Percentiles rank a stretch among this genome's conserved stretches.
These are phyloP conservation scores for Coemansia sp. DNA, from an alignment of 192 early-diverging fungal species.

Conservation along the genomic window DNA sequence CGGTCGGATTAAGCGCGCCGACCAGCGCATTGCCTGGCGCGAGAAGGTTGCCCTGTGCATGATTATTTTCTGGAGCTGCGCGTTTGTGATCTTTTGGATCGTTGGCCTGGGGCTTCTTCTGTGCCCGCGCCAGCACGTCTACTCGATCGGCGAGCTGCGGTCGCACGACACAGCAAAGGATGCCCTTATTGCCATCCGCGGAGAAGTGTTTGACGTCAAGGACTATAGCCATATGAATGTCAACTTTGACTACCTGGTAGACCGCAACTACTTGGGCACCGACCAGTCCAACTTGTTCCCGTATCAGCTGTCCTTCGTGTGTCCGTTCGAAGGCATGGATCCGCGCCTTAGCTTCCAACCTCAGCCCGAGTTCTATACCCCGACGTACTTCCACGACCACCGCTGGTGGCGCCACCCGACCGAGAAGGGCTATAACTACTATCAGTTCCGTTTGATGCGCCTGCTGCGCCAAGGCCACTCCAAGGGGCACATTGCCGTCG, in stretches of 20 bases:
- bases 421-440: conserved; percentile 69
- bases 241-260: conserved; percentile 49
- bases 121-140: conserved; percentile 78
- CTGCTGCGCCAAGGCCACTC: conserved; percentile 65
- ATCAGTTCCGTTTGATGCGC: conserved; percentile 63
- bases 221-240: conserved; percentile 61
- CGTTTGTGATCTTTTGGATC: conserved; percentile 84
- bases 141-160: conserved; percentile 66
- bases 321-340: conserved; percentile 60
- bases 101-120: conserved; percentile 73
- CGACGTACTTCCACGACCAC: conserved; percentile 73
- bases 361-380: conserved; percentile 59
- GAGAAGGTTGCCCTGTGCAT: conserved; percentile 94
- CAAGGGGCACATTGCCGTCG: conserved; percentile 68
- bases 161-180: conserved; percentile 58
- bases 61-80: conserved; percentile 80
- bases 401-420: conserved; percentile 63
- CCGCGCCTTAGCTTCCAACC: conserved; percentile 57
- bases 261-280: conserved; percentile 64
- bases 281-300: conserved; percentile 74
- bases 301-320: conserved; percentile 64
- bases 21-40: conserved; percentile 93
- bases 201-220: conserved; percentile 81
- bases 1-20: conserved; percentile 78
- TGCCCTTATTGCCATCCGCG: conserved; percentile 73